Base-by-base conservation (phyloP, 2,329 filamentous ascomycete species). In the Xylariales sp. region DNA sequence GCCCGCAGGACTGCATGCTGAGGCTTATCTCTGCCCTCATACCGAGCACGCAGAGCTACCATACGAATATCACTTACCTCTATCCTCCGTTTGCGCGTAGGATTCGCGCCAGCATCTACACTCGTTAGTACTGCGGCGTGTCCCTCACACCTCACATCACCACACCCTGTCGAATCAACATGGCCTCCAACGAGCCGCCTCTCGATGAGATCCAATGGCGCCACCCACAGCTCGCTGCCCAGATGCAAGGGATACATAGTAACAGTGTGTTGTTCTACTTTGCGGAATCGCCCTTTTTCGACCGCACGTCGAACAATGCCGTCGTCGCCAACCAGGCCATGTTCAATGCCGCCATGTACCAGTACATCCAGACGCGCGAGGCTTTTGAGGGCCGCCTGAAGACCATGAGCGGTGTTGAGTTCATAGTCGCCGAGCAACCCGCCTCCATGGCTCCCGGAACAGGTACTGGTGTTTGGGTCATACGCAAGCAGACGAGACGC, bases 161-260 rank as follows among this genome's bases (percentile, higher is more conserved):
- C n/a, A n/a, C n/a, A n/a, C n/a, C n/a, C n/a, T n/a, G n/a, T n/a
- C n/a, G n/a, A n/a, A n/a, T n/a, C n/a, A n/a, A n/a, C 29, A 43
- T 42, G 41, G 38, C 40, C 29, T 19, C 28, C 17, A 56, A 49
- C 21, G 53, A 57, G 12, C 48, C 49, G 2, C 71, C 74, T 6
- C 67, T 83, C 43, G 81, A 84, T 57, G 81, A 85, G 65, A 81
- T 83, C 43, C 76, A 80, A 67, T 85, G 80, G 79, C 70, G 69
- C 42, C 69, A 72, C 25, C 75, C 75, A 15, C 60, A 59, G 33
- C 62, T 66, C 29, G 63, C 71, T 31, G 63, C 67, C 33, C 56
- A 61, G 31, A 73, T 78, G 65, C 71, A 68, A 44, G 73, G 78
- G 54, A 70, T 85, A 36, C 79, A 85, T 59, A 75, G 69, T 48